Conservation (phyloP, 2,329 filamentous ascomycete genomes). For the Botrytis tulipae region DNA sequence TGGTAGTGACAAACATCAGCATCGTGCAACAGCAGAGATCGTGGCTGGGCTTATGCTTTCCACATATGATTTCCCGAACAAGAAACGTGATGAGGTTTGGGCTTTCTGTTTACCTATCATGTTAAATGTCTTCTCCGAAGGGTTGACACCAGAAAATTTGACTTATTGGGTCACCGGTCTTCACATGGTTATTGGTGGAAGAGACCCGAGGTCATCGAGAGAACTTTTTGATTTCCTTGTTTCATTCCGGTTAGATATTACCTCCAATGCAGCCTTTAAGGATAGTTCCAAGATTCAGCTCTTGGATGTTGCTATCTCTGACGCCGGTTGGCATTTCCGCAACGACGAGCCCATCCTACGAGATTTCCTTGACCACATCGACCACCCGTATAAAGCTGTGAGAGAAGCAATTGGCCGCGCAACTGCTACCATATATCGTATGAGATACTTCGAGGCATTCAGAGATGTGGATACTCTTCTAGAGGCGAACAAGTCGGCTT, state of each 20-base stretch:
- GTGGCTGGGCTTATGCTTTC: constrained; percentile 80
- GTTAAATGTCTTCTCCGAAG: constrained; percentile 82
- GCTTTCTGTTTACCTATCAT: constrained; percentile 87
- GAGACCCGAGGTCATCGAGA: constrained; percentile 83
- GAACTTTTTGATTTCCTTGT: constrained; percentile 81
- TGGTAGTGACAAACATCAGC: constrained; percentile 95
- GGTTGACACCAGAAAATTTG: constrained; percentile 89
- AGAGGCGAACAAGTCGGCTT: constrained; percentile 72
- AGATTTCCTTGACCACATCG: constrained; percentile 85
- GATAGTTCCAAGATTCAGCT: constrained; percentile 95
- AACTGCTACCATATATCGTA: constrained; percentile 83
- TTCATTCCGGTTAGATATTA: constrained; percentile 87
- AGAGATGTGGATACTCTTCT: constrained; percentile 73
- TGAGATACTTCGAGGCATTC: constrained; percentile 92
- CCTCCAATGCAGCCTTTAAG: constrained; percentile 96
- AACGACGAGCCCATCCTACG: constrained; percentile 82
- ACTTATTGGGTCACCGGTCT: constrained; percentile 94
- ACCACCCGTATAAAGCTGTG: constrained; percentile 97
- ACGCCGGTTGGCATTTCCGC: constrained; percentile 95
- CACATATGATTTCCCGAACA: constrained; percentile 72
- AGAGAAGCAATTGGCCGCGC: constrained; percentile 92
- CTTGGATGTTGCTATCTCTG: constrained; percentile 81
- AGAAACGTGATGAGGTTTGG: constrained; percentile 78
- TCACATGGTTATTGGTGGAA: constrained; percentile 81
- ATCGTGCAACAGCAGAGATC: constrained; percentile 92